phyloP scores from a whole-genome alignment of 163 green algal genomes.

The Chlamydomonas reinhardtii region DNA sequence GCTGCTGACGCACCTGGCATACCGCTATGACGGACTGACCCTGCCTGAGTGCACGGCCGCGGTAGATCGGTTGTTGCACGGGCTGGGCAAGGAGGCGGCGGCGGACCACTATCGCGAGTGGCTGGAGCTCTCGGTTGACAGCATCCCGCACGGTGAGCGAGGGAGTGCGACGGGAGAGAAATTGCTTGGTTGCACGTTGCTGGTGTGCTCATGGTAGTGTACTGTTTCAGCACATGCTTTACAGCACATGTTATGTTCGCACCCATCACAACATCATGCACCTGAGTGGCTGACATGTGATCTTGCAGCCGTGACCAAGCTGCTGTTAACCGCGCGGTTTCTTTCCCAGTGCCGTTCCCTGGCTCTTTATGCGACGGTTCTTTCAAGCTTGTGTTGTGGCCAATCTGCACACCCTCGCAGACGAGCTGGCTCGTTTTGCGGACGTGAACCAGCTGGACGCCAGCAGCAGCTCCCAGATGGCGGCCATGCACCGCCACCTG shows the following conservation, averaged over 20 bases:
- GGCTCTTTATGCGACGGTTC: background rate
- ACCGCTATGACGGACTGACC: conserved; percentile 62
- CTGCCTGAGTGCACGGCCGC: background rate
- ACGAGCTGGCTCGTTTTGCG: conserved; percentile 46
- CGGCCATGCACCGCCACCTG: conserved; percentile 37
- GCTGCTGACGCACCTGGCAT: conserved; percentile 61
- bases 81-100: conserved; percentile 55
- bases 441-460: conserved; percentile 65
- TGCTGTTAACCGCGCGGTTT: no score
- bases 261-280: no score
- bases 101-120: conserved; percentile 46
- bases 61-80: conserved; percentile 47
- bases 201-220: no score
- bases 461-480: conserved; percentile 60
- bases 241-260: background rate
- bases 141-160: background rate
- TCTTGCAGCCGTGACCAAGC: no score
- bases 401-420: conserved; percentile 27
- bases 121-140: conserved; percentile 34
- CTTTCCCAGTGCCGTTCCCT: background rate
- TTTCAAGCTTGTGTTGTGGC: background rate
- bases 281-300: no score
- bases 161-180: no score
- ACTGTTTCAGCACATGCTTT: no score
- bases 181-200: no score